Base-by-base conservation (phyloP, 441 rosid genomes). In the Aquilaria agallochum region DNA sequence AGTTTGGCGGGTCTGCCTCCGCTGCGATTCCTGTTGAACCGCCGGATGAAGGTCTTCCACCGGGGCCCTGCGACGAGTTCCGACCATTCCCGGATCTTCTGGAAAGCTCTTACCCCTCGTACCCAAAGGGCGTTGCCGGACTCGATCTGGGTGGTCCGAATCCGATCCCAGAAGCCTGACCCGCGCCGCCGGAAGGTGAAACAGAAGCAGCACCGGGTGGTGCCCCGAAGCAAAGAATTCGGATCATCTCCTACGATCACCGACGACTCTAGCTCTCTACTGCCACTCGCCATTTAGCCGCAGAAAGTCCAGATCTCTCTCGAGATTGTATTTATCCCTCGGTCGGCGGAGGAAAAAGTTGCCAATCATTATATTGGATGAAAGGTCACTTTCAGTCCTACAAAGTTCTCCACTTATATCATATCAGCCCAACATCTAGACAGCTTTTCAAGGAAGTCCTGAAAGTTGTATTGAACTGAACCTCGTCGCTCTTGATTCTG, bases 21-120 rank as follows among this genome's bases (percentile, higher is more conserved):
- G 54, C 77, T 74, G 33, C 72, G 61, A 47, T 47, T 80, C 63
- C 90, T 68, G 57, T 81, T 85, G 60, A 92, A 85, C 48, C 93
- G 66, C 52, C 98, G 68, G n/a, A 92, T 89, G 78, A 92, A 89
- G 31, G 95, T 92, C 73, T 92, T 92, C 98, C 95, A 92, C 60
- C 71, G 81, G n/a, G 98, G 98, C 0, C 96, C 96, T 15, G 96
- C 98, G 5, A 83, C 84, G 76, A 92, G 70, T 76, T 89, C 98
- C 1, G 98, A 89, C 98, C 95, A 92, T 78, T 88, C 88, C 5
- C 95, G 79, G 31, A 84, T 50, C 75, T 71, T 78, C 78, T 46
- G 65, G n/a, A 85, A 47, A 30, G 80, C 75, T 48, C 67, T 45
- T 31, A 80, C 65, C 3, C 88, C 81, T 8, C 68, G 68, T 0